Conservation (phyloP, 2,329 filamentous ascomycete species). For the Beauveria asiatica region DNA sequence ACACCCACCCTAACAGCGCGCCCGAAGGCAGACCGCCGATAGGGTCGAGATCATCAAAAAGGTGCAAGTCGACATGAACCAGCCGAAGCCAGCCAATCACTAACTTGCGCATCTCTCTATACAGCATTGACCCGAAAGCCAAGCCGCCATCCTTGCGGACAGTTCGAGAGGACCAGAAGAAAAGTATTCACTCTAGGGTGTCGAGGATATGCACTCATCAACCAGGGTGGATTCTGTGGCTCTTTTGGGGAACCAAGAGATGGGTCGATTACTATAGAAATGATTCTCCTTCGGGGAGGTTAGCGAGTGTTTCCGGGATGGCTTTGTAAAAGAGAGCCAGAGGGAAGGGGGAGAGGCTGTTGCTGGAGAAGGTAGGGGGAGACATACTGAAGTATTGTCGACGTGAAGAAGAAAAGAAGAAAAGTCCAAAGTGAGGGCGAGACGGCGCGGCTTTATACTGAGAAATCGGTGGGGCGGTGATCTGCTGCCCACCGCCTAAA, state of each 20-base stretch:
- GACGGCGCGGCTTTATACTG: slow-evolving; percentile 32
- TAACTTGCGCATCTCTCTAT: slow-evolving; percentile 58
- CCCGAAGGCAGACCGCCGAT: slow-evolving; percentile 64
- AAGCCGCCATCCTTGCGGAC: slow-evolving; percentile 53
- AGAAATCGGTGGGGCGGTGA: slow-evolving; percentile 4
- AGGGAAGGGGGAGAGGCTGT: neutral
- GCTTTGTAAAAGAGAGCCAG: slow-evolving; percentile 6
- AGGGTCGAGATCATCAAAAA: slow-evolving; percentile 84
- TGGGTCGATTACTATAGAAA: slow-evolving; percentile 96
- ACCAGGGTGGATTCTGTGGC: slow-evolving; percentile 92
- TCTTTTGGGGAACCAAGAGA: slow-evolving; percentile 85
- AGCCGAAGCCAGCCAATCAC: slow-evolving; percentile 21
- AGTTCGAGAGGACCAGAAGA: slow-evolving; percentile 49
- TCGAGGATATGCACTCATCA: slow-evolving; percentile 85
- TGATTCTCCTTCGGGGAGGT: slow-evolving; percentile 60
- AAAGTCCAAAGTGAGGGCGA: slow-evolving; percentile 26
- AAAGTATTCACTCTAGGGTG: slow-evolving; percentile 74
- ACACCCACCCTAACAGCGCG: slow-evolving; percentile 69
- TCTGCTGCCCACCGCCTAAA: slow-evolving; percentile 25
- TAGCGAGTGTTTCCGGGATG: slow-evolving; percentile 13
- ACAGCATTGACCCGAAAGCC: slow-evolving; percentile 38
- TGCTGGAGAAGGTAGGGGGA: slow-evolving; percentile 23
- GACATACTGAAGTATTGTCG: slow-evolving; percentile 53
- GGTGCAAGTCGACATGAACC: slow-evolving; percentile 10
- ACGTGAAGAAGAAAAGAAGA: slow-evolving; percentile 48